Evolutionary conservation across 208 protist genomes (phyloP), one percentile per base, ranked within the genome.

Genomic region (Trypanosoma lewisi): DNA sequence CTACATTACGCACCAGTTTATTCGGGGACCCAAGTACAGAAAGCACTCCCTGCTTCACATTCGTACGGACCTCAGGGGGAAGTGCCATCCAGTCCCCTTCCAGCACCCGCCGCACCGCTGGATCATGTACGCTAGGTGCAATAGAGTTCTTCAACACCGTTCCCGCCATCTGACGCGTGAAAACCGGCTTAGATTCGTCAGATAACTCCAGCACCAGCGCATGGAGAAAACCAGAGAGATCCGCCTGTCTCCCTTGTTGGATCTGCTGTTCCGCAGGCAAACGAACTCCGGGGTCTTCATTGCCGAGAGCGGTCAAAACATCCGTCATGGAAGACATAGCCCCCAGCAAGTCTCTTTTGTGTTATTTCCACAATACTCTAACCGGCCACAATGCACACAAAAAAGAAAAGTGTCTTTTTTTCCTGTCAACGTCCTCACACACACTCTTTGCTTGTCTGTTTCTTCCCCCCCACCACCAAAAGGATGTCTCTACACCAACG

Each of bases 111-210:
- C 89, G 84, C 30, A 78, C 82, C 8, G 77, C 77, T 30, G 83
- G 71, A 60, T 97, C 85, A 42, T 87, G 85, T 5, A 90, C 77
- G 50, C 92, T 95, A 25, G 87, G 89, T n/a, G 80, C 84, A 1
- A 99, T 77, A 50, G 93, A 76, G 76, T 99, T 99, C 78, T 98
- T 98, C 19, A 99, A 73, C 31, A 98, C 62, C 21, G 91, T 83
- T 50, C 95, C 95, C 6, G 97, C 97, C 75, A 97, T 90, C 56
- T 96, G 77, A 21, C 97, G 89, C 19, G 82, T 70, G 47, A 83
- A 72, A 2, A 61, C 23, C 9, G 89, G 84, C 73, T 97, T 98
- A 33, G 76, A 75, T 54, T 97, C 89, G 55, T 98, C 94, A 19
- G 81, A 73, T 19, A 98, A 89, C 74, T 98, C 96, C 25, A 63